Percentiles rank a stretch among this genome's conserved stretches.
Evolutionary conservation across 306 rosid genomes (phyloP).

Genomic region (Ceratonia siliqua): DNA sequence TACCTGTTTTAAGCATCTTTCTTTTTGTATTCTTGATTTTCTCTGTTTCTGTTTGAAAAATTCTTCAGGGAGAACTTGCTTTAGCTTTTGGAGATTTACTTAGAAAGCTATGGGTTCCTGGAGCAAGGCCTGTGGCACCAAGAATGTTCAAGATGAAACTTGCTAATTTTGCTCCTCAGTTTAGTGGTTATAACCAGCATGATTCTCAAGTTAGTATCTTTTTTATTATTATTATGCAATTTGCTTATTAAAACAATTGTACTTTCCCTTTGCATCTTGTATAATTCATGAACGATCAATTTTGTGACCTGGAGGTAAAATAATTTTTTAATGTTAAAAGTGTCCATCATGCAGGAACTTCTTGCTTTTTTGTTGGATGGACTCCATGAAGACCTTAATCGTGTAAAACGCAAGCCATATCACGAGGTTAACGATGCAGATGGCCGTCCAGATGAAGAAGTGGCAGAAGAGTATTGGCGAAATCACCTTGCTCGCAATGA

Average conservation of each 20-base stretch:
- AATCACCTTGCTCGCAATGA: constrained; percentile 82
- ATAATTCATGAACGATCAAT: not conserved
- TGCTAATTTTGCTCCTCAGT: constrained; percentile 78
- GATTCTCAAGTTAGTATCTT: constrained; percentile 81
- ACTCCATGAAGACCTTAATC: constrained; percentile 82
- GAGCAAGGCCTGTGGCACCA: constrained; percentile 66
- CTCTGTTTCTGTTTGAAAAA: not conserved
- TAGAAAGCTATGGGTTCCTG: constrained; percentile 81
- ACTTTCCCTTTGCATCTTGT: constrained; percentile 17
- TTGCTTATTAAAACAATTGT: not conserved
- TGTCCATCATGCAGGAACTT: constrained; percentile 56
- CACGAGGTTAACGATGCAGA: constrained; percentile 71
- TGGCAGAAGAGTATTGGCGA: constrained; percentile 79
- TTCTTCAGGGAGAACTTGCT: constrained; percentile 86
- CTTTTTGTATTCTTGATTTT: not conserved
- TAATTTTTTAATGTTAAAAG: not conserved
- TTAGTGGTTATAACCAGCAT: constrained; percentile 83
- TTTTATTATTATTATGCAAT: not conserved
- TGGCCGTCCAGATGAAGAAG: constrained; percentile 70
- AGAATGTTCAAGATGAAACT: constrained; percentile 68
- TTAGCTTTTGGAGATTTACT: constrained; percentile 81
- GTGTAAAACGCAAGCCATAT: constrained; percentile 75
- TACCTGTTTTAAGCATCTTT: not conserved
- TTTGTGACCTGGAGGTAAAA: not conserved
- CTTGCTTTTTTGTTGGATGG: constrained; percentile 91